Evolutionary conservation across 768 basidiomycete species (phyloP), one percentile per base, ranked within the genome.

Genomic region (Mycena rosella): DNA sequence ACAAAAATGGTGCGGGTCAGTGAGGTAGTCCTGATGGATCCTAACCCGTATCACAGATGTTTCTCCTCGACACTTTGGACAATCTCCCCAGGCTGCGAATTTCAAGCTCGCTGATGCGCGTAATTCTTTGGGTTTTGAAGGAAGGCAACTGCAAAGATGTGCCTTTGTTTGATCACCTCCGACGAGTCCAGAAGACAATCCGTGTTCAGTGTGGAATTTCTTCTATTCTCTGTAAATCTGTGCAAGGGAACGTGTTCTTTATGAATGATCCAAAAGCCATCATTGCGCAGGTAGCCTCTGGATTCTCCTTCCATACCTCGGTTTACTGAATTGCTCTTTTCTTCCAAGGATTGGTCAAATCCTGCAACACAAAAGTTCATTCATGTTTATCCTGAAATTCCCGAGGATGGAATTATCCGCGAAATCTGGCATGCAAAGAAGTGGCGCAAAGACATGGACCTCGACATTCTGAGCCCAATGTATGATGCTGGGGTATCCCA

Each of bases 101-200:
- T 20, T 67, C 65, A 0, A 57, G 55, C 36, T 67, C 65, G 2
- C 22, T 67, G 17, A 67, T 67, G 65, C 58, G 60, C 11, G 59
- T 60, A 15, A 40, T 66, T 34, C 57, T 66, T 18, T 66, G 65
- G 65, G 34, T 66, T n/a, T 27, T 66, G 34, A 56, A 57, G n/a
- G 65, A 66, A n/a, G 53, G 22, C 6, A 26, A 49, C 7, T 56
- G 55, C 36, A 47, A 32, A 10, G 36, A 60, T 42, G 64, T 66
- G 5, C 64, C 64, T n/a, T 66, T 57, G 1, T 60, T 66, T 45
- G 64, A 66, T 24, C 38, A 22, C n/a, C 48, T 66, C 9, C 40
- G 49, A 24, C 22, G 29, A 48, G 32, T 60, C 3, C 58, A 60
- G 34, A 60, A 60, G 32, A 11, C 47, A 11, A 13, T 60, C 11